phyloP scores from a whole-genome alignment of 1,284 basidiomycete genomes.

The Pascua guehoae region DNA sequence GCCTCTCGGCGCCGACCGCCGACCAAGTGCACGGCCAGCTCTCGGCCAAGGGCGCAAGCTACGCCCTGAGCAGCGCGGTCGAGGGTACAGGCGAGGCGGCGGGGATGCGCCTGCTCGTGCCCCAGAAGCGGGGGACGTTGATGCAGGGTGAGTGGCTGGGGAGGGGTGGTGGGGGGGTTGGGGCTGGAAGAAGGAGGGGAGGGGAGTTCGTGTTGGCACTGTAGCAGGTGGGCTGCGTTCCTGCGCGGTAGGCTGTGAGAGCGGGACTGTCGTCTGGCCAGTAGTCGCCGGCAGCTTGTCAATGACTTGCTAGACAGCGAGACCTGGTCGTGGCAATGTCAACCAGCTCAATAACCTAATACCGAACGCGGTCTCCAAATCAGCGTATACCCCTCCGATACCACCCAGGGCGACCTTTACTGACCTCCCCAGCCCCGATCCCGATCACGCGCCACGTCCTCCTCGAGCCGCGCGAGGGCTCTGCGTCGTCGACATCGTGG shows the following conservation, averaged over 20 bases:
- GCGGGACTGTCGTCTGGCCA: too few species aligned
- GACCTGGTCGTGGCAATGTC: too few species aligned
- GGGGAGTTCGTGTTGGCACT: too few species aligned
- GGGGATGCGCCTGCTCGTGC: slow-evolving; percentile 43
- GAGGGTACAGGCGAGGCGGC: slow-evolving; percentile 31
- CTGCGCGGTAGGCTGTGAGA: slow-evolving; percentile 31
- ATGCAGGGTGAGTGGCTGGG: too few species aligned
- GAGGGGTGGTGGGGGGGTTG: too few species aligned
- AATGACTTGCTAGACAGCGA: too few species aligned
- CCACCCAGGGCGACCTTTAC: background rate
- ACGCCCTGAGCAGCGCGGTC: slow-evolving; percentile 27
- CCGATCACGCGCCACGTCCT: slow-evolving; percentile 37
- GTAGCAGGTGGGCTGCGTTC: too few species aligned
- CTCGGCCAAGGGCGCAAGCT: slow-evolving; percentile 27
- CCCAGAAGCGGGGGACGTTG: slow-evolving; percentile 14
- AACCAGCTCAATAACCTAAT: too few species aligned
- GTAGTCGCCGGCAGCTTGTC: too few species aligned
- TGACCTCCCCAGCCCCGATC: slow-evolving; percentile 33
- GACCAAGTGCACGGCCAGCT: slow-evolving; percentile 21
- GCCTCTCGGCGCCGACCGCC: slow-evolving; percentile 5
- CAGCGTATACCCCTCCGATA: too few species aligned
- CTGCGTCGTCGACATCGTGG: background rate
- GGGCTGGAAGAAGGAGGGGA: too few species aligned
- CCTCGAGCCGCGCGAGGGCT: slow-evolving; percentile 26
- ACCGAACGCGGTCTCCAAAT: too few species aligned